Evolutionary conservation across 495 filamentous ascomycete genomes (phyloP), one percentile per base, ranked within the genome.

Genomic region (Astrothelium macrocarpum): DNA sequence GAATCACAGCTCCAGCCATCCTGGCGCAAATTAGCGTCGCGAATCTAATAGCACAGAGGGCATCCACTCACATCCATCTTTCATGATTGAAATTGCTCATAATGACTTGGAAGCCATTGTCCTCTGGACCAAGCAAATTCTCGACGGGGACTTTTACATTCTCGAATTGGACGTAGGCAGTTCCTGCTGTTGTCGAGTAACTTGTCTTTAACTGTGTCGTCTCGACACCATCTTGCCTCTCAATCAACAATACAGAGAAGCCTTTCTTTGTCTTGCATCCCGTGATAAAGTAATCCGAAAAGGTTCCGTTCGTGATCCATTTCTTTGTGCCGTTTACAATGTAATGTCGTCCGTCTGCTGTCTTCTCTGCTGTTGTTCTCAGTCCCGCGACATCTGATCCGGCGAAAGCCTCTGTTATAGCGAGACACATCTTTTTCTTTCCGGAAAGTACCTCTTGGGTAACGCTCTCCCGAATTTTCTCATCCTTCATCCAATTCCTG

Each of bases 231-330:
- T 90, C 89, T 58, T 81, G 80, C 62, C 89, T 82, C 63, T 85
- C 82, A 64, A 95, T 87, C 61, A 95, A 76, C 1, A 95, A 74
- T 9, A 95, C 90, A 2, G 83, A 85, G 64, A 92, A 85, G 25
- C 89, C 90, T 77, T 93, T 93, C 56, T 85, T 86, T 2, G 90
- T 95, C 68, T 83, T 84, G 71, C 90, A 91, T 36, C 85, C 90
- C 20, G 83, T 85, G 59, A 93, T 88, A 71, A 95, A 95, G 77
- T 91, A 93, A 73, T 93, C 89, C 67, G 78, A 79, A 73, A 85
- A 93, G 76, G 85, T 85, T 64, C 90, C 90, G 79, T 95, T 95
- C 43, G 90, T 95, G 76, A 93, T 93, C 90, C 90, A 95, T 77
- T 93, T 93, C 81, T 93, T 95, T 68, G 89, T 93, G 64, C 90